A percentile compares a stretch with the other conserved stretches of the same genome.
Evolutionary conservation across 2,329 filamentous ascomycete genomes (phyloP).

Genomic region (Colletotrichum brevisporum): DNA sequence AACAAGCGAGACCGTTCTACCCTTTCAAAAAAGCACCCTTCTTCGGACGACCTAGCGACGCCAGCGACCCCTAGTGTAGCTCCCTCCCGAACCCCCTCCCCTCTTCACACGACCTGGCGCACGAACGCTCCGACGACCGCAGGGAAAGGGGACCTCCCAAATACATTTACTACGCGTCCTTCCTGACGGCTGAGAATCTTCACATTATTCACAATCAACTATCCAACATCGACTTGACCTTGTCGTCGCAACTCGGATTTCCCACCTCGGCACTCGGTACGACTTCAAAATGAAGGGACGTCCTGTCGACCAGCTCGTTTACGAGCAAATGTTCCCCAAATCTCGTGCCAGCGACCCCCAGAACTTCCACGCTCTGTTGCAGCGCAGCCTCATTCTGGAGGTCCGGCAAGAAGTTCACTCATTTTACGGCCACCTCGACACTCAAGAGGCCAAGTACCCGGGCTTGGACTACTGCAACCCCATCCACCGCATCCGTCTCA

Average conservation of each 20-base stretch:
- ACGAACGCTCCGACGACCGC: conserved; percentile 6
- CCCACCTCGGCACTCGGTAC: not conserved
- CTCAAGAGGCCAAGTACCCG: conserved; percentile 84
- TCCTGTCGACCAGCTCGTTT: conserved; percentile 79
- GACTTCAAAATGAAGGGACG: conserved; percentile 75
- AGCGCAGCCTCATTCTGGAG: conserved; percentile 80
- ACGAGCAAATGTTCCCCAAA: conserved; percentile 80
- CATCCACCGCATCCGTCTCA: conserved; percentile 83
- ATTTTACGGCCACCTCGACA: conserved; percentile 85
- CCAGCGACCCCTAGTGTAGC: conserved; percentile 19
- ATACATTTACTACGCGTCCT: not conserved
- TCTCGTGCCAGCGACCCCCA: conserved; percentile 77
- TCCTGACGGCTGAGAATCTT: not conserved
- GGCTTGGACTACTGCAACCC: conserved; percentile 83
- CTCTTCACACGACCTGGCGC: conserved; percentile 30
- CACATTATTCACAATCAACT: not conserved
- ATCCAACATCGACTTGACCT: not conserved
- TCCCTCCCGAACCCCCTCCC: conserved; percentile 34
- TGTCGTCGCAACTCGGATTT: not conserved
- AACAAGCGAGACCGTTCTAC: conserved; percentile 29
- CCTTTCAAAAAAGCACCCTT: conserved; percentile 23
- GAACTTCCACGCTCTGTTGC: conserved; percentile 79
- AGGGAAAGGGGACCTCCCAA: not conserved
- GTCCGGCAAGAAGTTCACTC: conserved; percentile 83
- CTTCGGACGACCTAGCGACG: conserved; percentile 34